A percentile compares a stretch with the other conserved stretches of the same genome.
These are phyloP conservation scores for Geotrichum bryndzae DNA, from an alignment of 1,139 yeast genomes.

Conservation along the genomic window DNA sequence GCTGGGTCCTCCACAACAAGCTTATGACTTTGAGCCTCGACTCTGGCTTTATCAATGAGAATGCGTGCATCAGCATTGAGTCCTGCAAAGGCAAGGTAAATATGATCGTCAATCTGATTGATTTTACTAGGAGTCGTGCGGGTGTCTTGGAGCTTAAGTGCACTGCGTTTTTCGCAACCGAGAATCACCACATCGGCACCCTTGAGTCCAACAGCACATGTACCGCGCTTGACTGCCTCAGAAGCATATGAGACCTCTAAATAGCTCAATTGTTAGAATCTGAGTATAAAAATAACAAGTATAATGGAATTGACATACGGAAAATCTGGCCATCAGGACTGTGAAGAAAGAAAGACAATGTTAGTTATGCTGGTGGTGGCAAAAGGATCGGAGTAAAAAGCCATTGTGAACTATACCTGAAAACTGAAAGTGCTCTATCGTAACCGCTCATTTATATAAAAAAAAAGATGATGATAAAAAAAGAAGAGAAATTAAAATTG, in stretches of 20 bases:
- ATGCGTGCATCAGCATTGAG: conserved; percentile 96
- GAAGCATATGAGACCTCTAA: conserved; percentile 91
- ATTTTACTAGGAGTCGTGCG: conserved; percentile 93
- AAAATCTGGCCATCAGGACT: conserved; percentile 99
- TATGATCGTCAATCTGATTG: conserved; percentile 85
- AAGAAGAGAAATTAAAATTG: not conserved
- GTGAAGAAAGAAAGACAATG: conserved; percentile 23
- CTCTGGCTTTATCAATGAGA: conserved; percentile 88
- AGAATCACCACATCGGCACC: conserved; percentile 84
- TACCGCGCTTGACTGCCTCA: conserved; percentile 97
- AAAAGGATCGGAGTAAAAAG: not conserved
- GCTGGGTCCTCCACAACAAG: conserved; percentile 93
- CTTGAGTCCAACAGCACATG: conserved; percentile 95
- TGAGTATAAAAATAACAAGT: not conserved
- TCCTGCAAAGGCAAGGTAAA: conserved; percentile 92
- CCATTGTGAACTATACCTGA: conserved; percentile 57
- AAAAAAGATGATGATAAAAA: not conserved
- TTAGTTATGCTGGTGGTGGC: conserved; percentile 5
- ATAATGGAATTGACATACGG: conserved; percentile 45
- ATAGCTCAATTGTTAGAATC: conserved; percentile 9
- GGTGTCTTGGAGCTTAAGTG: conserved; percentile 91
- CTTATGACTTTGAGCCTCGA: conserved; percentile 95
- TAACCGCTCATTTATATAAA: conserved; percentile 75
- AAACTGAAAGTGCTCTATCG: conserved; percentile 98
- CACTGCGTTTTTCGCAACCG: conserved; percentile 95